Evolutionary conservation across 2,329 filamentous ascomycete species (phyloP).

Genomic region (Fusarium clavum): DNA sequence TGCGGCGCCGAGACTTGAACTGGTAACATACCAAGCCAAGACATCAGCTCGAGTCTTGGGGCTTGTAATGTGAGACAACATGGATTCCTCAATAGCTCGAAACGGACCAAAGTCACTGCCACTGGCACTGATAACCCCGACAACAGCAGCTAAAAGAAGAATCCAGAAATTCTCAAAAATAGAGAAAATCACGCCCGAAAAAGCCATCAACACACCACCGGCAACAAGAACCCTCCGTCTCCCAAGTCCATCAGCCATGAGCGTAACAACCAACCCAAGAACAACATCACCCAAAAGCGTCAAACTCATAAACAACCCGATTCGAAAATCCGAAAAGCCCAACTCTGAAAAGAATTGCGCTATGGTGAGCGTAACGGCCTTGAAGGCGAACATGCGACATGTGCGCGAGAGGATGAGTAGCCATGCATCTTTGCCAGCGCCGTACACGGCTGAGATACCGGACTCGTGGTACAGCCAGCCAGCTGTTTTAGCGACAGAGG

Average conservation of each 20-base stretch:
- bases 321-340: conserved; percentile 66
- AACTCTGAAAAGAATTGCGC: conserved; percentile 70
- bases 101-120: conserved; percentile 77
- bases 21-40: conserved; percentile 74
- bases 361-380: conserved; percentile 69
- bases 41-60: conserved; percentile 68
- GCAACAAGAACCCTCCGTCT: conserved; percentile 64
- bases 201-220: conserved; percentile 67
- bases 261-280: conserved; percentile 66
- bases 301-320: conserved; percentile 74
- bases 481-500: conserved; percentile 27
- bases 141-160: conserved; percentile 66
- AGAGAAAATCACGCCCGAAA: conserved; percentile 66
- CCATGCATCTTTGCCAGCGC: conserved; percentile 54
- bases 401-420: conserved; percentile 51
- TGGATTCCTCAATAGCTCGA: conserved; percentile 73
- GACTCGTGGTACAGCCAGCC: conserved; percentile 58
- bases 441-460: conserved; percentile 59
- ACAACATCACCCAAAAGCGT: conserved; percentile 71
- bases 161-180: conserved; percentile 69
- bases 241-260: conserved; percentile 69
- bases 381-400: conserved; percentile 72
- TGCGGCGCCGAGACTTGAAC: conserved; percentile 65
- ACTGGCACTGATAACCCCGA: conserved; percentile 71
- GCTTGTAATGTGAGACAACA: conserved; percentile 69